These are phyloP conservation scores for Bruguiera parviflora DNA, from an alignment of 345 rosid genomes.

Conservation along the genomic window DNA sequence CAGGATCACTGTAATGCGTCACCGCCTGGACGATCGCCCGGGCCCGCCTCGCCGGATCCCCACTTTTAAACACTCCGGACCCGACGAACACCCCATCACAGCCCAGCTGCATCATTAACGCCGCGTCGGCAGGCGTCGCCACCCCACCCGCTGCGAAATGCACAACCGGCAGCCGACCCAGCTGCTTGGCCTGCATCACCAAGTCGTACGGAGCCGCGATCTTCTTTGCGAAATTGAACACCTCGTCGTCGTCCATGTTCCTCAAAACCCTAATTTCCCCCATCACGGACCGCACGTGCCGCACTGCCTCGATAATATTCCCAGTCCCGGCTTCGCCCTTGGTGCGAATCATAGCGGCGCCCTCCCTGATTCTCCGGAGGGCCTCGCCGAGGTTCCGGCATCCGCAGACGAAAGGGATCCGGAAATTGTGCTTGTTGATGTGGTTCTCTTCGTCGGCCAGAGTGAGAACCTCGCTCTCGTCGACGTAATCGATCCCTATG, in stretches of 20 bases:
- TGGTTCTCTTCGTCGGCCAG: constrained; percentile 70
- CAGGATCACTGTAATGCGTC: constrained; percentile 29
- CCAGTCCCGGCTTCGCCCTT: constrained; percentile 89
- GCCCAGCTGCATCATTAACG: constrained; percentile 31
- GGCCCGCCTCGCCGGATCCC: constrained; percentile 26
- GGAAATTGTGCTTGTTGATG: constrained; percentile 77
- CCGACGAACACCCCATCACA: constrained; percentile 34
- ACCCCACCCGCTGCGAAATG: constrained; percentile 30
- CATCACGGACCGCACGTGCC: constrained; percentile 76
- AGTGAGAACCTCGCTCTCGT: constrained; percentile 76
- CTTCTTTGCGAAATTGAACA: constrained; percentile 62
- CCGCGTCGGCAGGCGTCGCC: constrained; percentile 31
- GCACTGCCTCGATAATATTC: constrained; percentile 69
- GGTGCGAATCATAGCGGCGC: constrained; percentile 90
- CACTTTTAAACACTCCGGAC: constrained; percentile 34
- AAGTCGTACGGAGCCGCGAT: constrained; percentile 32
- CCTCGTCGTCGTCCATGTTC: constrained; percentile 81
- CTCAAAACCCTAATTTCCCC: constrained; percentile 55
- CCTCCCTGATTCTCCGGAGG: constrained; percentile 63
- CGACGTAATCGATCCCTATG: constrained; percentile 70
- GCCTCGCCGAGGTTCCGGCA: constrained; percentile 83
- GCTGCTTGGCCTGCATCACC: constrained; percentile 32
- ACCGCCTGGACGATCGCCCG: constrained; percentile 34
- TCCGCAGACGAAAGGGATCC: constrained; percentile 78
- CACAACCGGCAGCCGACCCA: constrained; percentile 30